Percentiles rank a stretch among this genome's conserved stretches.
Conservation (phyloP, 495 filamentous ascomycete species). For the Hypoxylon fragiforme region DNA sequence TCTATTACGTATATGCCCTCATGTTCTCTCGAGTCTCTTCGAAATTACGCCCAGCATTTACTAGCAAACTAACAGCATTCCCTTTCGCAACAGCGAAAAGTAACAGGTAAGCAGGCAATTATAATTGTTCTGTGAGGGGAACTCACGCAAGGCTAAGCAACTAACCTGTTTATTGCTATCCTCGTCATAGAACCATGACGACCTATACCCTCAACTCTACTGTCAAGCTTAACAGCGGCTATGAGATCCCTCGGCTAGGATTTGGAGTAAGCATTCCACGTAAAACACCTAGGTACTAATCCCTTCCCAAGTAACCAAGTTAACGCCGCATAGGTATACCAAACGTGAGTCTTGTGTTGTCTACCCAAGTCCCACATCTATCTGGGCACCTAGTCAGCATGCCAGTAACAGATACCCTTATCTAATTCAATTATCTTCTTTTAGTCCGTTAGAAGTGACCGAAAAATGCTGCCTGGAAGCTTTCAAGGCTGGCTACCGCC, state of each 20-base stretch:
- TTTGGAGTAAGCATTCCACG: conserved; percentile 64
- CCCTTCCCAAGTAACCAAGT: background rate
- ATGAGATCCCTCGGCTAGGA: conserved; percentile 74
- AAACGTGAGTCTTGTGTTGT: conserved; percentile 58
- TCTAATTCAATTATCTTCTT: conserved; percentile 4
- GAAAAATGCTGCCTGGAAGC: conserved; percentile 63
- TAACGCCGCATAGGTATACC: conserved; percentile 62
- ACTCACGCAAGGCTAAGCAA: too few species aligned
- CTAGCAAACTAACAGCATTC: too few species aligned
- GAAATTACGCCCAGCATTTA: too few species aligned
- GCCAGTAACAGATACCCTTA: background rate
- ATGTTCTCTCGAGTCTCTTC: too few species aligned
- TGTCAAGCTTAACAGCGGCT: conserved; percentile 72
- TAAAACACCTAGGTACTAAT: too few species aligned
- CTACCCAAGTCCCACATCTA: background rate
- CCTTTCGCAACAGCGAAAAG: too few species aligned
- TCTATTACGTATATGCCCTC: too few species aligned
- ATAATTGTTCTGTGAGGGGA: too few species aligned
- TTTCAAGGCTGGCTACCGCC: conserved; percentile 71
- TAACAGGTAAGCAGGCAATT: too few species aligned
- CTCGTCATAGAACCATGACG: conserved; percentile 58
- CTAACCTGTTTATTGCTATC: too few species aligned
- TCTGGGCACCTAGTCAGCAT: background rate
- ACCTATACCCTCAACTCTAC: conserved; percentile 63
- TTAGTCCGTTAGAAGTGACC: conserved; percentile 40